These are phyloP conservation scores for Colletotrichum paranaense DNA, from an alignment of 2,329 filamentous ascomycete species.

Conservation along the genomic window DNA sequence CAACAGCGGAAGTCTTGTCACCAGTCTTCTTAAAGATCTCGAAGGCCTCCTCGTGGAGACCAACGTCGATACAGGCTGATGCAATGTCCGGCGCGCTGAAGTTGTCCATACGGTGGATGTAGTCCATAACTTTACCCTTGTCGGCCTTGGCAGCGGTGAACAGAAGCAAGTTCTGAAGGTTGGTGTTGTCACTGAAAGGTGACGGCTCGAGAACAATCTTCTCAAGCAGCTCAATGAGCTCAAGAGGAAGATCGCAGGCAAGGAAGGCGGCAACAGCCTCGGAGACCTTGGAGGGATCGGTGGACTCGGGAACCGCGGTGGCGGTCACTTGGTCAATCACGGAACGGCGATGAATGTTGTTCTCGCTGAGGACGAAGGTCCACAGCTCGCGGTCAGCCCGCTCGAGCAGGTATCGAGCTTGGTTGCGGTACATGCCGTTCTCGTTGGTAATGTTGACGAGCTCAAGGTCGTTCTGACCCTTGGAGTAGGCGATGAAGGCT, in stretches of 20 bases:
- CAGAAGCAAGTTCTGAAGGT: conserved; percentile 94
- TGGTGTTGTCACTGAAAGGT: conserved; percentile 96
- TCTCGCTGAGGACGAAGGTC: conserved; percentile 93
- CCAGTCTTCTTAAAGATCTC: conserved; percentile 98
- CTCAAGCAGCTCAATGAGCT: conserved; percentile 96
- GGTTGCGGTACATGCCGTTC: conserved; percentile 99
- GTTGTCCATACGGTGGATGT: conserved; percentile 89
- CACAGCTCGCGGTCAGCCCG: conserved; percentile 91
- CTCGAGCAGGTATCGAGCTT: conserved; percentile 93
- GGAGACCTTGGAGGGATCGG: conserved; percentile 93
- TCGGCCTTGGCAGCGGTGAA: conserved; percentile 97
- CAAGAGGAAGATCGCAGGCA: conserved; percentile 87
- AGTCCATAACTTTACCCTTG: conserved; percentile 93
- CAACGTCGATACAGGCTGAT: conserved; percentile 91
- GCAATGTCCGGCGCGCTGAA: conserved; percentile 96
- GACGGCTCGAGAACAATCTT: conserved; percentile 99
- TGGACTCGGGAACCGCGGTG: conserved; percentile 92
- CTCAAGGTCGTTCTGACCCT: conserved; percentile 97
- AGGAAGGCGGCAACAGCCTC: conserved; percentile 95
- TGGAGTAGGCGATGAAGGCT: conserved; percentile 93
- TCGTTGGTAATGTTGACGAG: conserved; percentile 98
- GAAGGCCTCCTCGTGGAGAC: conserved; percentile 95
- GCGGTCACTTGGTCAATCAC: conserved; percentile 96
- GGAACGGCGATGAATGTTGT: conserved; percentile 94
- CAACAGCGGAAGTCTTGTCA: conserved; percentile 86